These are phyloP conservation scores for Carex scoparia DNA, from an alignment of 176 grass and related monocot genomes.

Conservation along the genomic window DNA sequence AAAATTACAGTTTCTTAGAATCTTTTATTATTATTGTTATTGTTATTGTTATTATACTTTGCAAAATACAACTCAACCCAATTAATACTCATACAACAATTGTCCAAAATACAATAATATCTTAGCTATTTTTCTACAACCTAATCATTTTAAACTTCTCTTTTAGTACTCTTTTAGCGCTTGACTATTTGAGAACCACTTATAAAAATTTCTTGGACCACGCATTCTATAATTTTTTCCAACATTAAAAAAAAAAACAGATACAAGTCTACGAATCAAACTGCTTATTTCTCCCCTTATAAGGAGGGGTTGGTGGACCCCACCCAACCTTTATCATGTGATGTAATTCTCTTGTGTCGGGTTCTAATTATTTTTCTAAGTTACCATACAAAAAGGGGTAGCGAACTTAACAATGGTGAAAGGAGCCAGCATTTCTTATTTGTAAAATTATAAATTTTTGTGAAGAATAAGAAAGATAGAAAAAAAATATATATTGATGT, in stretches of 20 bases:
- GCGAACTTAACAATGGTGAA: background rate
- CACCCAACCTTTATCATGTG: background rate
- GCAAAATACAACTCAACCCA: no score
- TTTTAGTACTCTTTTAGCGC: background rate
- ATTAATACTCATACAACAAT: no score
- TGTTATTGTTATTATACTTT: no score
- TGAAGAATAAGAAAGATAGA: no score
- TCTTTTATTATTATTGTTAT: no score
- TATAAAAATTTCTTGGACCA: background rate
- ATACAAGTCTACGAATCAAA: background rate
- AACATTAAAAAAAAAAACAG: background rate
- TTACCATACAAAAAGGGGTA: background rate
- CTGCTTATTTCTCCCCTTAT: background rate
- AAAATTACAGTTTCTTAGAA: no score
- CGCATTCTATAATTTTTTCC: background rate
- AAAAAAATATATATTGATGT: no score
- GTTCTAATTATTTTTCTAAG: background rate
- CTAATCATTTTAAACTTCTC: background rate
- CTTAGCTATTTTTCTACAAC: background rate
- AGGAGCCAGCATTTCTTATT: background rate
- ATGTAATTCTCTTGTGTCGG: constrained; percentile 4
- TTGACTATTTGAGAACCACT: background rate
- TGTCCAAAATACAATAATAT: background rate
- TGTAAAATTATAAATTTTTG: no score
- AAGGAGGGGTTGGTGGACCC: background rate